A percentile compares a stretch with the other conserved stretches of the same genome.
Evolutionary conservation across 192 early-diverging fungal species (phyloP).

Genomic region (Umbelopsis sp.): DNA sequence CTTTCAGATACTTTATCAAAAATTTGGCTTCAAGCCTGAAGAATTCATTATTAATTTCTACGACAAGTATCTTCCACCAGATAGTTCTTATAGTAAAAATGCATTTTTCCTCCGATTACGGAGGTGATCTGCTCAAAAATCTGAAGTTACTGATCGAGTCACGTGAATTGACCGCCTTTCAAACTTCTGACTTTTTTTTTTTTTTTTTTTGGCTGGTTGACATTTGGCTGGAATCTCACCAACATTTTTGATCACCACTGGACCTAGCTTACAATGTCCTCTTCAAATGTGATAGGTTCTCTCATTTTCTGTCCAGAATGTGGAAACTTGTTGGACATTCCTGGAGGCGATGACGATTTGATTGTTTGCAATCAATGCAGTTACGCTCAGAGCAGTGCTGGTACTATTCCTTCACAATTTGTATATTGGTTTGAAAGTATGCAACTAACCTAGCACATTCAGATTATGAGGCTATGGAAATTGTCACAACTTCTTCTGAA

Average conservation of each 20-base stretch:
- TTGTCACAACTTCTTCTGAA: slow-evolving; percentile 76
- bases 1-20: slow-evolving; percentile 81
- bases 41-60: slow-evolving; percentile 91
- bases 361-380: slow-evolving; percentile 86
- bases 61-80: slow-evolving; percentile 79
- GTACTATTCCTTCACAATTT: slow-evolving; percentile 38
- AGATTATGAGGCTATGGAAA: slow-evolving; percentile 81
- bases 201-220: not conserved
- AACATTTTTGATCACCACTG: not conserved
- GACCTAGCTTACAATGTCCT: not conserved
- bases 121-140: slow-evolving; percentile 42
- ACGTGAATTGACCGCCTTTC: not conserved
- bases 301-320: slow-evolving; percentile 93
- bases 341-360: slow-evolving; percentile 71
- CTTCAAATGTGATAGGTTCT: slow-evolving; percentile 54
- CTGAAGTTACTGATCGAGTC: too few relatives aligned
- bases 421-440: too few relatives aligned
- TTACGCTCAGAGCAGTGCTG: slow-evolving; percentile 59
- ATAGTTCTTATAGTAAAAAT: slow-evolving; percentile 76
- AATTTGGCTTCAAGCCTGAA: slow-evolving; percentile 93
- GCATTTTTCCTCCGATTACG: slow-evolving; percentile 86
- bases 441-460: not conserved
- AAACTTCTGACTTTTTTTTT: not conserved
- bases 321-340: slow-evolving; percentile 87
- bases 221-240: not conserved